Evolutionary conservation across 257 asterid species (phyloP), one percentile per base, ranked within the genome.

Genomic region (Fraxinus americana): DNA sequence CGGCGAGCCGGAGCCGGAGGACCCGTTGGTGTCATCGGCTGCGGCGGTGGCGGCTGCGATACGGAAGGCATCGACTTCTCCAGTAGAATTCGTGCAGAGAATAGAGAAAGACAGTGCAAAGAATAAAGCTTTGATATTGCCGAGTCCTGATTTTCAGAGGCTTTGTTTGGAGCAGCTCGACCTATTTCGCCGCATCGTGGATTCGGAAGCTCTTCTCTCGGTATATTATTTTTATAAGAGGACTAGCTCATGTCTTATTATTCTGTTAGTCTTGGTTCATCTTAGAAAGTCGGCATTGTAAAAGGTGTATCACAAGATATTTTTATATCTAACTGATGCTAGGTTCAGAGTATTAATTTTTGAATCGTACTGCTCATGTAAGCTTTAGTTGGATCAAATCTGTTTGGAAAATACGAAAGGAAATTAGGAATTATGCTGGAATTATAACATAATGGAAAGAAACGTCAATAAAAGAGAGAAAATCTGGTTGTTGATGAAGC

Each of bases 121-220:
- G 75, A 86, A 65, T 35, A 87, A 84, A 75, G 87, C 92, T 41
- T 21, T 92, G 88, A 89, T 92, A 75, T 83, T 94, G 79, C 99
- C 99, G 29, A 94, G 98, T 84, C 86, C 85, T 80, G 98, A 94
- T 77, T 94, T 92, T 72, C 97, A 88, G 83, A 84, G 91, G 77
- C 96, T 94, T 21, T 92, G 98, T 86, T 61, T 91, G 73, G 94
- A 92, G 77, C 98, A 94, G 89, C 89, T 94, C 80, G 87, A 90
- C 71, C 96, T 92, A 75, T 94, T 94, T 78, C 97, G 94, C 78
- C 94, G 97, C 63, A 87, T 91, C 67, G 92, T 94, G 43, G 86
- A 92, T 74, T 89, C 95, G 0, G 90, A 90, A 74, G 92, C 93
- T 80, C 50, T 89, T 71, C 91, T 94, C 43, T 92, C 99, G 85